Evolutionary conservation across 176 grass and related monocot species (phyloP), one percentile per base, ranked within the genome.

Genomic region (Musa beccarii): DNA sequence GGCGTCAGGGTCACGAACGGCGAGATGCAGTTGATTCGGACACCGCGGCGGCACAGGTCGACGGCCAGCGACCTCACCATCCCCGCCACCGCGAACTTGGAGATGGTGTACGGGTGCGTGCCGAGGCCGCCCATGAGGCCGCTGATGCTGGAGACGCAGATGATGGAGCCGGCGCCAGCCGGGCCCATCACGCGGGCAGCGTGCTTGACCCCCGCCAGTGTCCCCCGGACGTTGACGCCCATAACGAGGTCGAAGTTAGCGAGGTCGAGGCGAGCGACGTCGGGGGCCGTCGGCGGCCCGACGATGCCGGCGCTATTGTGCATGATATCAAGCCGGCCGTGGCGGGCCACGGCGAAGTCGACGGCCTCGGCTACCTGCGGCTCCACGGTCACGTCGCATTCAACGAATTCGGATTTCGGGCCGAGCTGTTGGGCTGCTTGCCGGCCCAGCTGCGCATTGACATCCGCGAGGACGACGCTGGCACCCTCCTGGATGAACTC

Each of bases 11-110:
- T 84, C 3, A 86, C 90, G 73, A 79, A 87, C 51, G 95, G 90
- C 16, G 95, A 98, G 77, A 98, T 87, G 86, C 90, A 98, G 75
- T 98, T 98, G 52, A 98, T 76, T 10, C 95, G 81, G 25, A 98
- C 79, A 11, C 90, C 95, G 6, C 53, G 66, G 15, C 86, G 90
- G 19, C 81, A 67, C 10, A 98, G 79, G 83, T 98, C 95, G 11
- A 75, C 68, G 2, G 95, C 88, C 0, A 88, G 78, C 1, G 84
- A 65, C 87, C 82, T 85, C 12, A 98, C 90, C 13, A 91, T 69
- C 16, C 88, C 95, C 16, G 64, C 85, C 49, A 98, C 74, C 19
- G 95, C 81, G 71, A 83, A 87, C 84, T 98, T 98, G 19, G 95
- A 98, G 25, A 93, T 76, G 49, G 88, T 75, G 77, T 98, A 98